Evolutionary conservation across 805 yeast genomes (phyloP).

Genomic region (Myxozyma melibiosi): DNA sequence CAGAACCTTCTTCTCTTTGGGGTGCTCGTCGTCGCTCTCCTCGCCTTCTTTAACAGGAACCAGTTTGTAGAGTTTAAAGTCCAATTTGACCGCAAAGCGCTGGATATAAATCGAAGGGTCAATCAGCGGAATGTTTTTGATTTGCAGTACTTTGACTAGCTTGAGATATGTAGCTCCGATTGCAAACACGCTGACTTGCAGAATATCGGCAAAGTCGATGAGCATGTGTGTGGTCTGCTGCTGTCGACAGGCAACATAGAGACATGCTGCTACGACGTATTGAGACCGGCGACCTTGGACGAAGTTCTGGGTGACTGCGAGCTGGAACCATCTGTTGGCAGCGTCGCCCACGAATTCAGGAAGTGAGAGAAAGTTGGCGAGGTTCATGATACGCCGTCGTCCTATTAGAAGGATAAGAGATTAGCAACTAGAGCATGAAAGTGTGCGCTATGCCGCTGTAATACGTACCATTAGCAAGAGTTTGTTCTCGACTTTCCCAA

Average conservation of each 20-base stretch:
- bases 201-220: constrained; percentile 87
- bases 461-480: constrained; percentile 64
- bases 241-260: constrained; percentile 91
- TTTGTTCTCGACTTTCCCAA: constrained; percentile 82
- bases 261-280: constrained; percentile 91
- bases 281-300: constrained; percentile 98
- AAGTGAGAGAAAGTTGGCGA: constrained; percentile 76
- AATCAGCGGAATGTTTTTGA: constrained; percentile 77
- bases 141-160: constrained; percentile 82
- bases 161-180: constrained; percentile 95
- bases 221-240: constrained; percentile 92
- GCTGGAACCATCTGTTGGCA: constrained; percentile 84
- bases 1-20: not conserved
- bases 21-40: not conserved
- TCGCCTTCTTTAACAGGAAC: not conserved
- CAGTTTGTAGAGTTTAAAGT: constrained; percentile 67
- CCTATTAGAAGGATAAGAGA: constrained; percentile 40
- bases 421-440: too few species aligned
- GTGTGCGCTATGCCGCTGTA: too few species aligned
- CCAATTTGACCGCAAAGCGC: constrained; percentile 86
- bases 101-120: constrained; percentile 94
- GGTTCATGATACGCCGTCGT: constrained; percentile 70
- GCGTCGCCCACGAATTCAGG: constrained; percentile 85
- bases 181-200: constrained; percentile 89
- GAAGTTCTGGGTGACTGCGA: constrained; percentile 84